Evolutionary conservation across 2,329 filamentous ascomycete species (phyloP).

Genomic region (Microcyclosporella mali): DNA sequence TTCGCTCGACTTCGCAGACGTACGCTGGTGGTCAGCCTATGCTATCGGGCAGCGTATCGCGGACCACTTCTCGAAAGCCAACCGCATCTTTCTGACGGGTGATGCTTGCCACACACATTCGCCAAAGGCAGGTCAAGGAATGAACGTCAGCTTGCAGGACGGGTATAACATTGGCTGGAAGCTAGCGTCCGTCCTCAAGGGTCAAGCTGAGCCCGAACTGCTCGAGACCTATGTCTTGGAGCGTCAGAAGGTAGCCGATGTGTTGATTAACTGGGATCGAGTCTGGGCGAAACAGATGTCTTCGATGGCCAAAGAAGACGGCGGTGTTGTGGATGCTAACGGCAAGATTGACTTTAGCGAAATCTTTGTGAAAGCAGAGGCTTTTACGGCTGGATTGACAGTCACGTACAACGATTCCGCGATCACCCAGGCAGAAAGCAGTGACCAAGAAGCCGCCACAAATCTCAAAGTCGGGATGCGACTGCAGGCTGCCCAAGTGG

Average conservation of each 20-base stretch:
- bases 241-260: conserved; percentile 13
- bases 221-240: conserved; percentile 7
- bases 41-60: conserved; percentile 64
- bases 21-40: conserved; percentile 53
- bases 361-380: too few relatives aligned
- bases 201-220: neutral
- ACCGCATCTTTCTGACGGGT: conserved; percentile 40
- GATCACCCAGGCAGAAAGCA: too few relatives aligned
- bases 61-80: conserved; percentile 44
- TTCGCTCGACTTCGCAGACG: conserved; percentile 30
- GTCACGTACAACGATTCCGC: too few relatives aligned
- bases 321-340: too few relatives aligned
- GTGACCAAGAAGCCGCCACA: too few relatives aligned
- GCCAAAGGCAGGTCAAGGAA: conserved; percentile 35
- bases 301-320: too few relatives aligned
- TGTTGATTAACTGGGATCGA: conserved; percentile 21
- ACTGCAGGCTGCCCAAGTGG: too few relatives aligned
- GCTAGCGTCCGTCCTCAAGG: conserved; percentile 12
- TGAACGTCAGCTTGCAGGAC: conserved; percentile 35
- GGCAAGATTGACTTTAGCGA: too few relatives aligned
- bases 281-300: too few relatives aligned
- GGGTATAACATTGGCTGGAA: conserved; percentile 21
- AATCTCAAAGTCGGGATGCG: too few relatives aligned
- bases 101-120: conserved; percentile 16
- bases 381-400: too few relatives aligned